Conservation (phyloP, 306 rosid species). For the Prosopis cineraria region DNA sequence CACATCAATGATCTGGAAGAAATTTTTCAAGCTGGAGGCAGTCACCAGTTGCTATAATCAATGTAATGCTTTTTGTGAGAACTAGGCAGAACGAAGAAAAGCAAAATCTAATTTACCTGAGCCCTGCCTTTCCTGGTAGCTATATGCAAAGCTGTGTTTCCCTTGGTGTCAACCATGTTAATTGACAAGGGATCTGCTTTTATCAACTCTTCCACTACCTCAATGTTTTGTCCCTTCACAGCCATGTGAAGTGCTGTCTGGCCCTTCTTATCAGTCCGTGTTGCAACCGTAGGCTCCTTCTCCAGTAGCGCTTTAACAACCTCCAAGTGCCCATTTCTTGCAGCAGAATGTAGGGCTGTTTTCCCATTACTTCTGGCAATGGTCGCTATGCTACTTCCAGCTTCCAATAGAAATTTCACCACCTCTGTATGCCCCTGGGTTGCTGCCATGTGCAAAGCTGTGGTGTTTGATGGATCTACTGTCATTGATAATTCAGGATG, state of each 20-base stretch:
- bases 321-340: slow-evolving; percentile 84
- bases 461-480: slow-evolving; percentile 87
- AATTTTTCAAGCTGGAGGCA: not conserved
- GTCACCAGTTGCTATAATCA: not conserved
- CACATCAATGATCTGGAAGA: not conserved
- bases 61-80: not conserved
- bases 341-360: slow-evolving; percentile 91
- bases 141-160: slow-evolving; percentile 84
- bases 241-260: slow-evolving; percentile 99
- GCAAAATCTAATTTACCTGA: slow-evolving; percentile 52
- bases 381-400: slow-evolving; percentile 79
- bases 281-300: slow-evolving; percentile 63
- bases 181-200: slow-evolving; percentile 59
- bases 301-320: slow-evolving; percentile 65
- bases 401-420: slow-evolving; percentile 70
- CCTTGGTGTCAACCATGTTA: slow-evolving; percentile 78
- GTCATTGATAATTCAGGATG: slow-evolving; percentile 91
- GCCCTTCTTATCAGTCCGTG: slow-evolving; percentile 81
- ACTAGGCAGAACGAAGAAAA: slow-evolving; percentile 7
- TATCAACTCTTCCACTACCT: slow-evolving; percentile 73
- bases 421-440: slow-evolving; percentile 80
- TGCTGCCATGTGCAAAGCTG: slow-evolving; percentile 97
- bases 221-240: slow-evolving; percentile 80
- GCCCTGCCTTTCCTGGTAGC: slow-evolving; percentile 82
- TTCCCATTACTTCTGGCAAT: slow-evolving; percentile 94